Conservation (phyloP, 331 rosid genomes). For the Acacia pycnantha region DNA sequence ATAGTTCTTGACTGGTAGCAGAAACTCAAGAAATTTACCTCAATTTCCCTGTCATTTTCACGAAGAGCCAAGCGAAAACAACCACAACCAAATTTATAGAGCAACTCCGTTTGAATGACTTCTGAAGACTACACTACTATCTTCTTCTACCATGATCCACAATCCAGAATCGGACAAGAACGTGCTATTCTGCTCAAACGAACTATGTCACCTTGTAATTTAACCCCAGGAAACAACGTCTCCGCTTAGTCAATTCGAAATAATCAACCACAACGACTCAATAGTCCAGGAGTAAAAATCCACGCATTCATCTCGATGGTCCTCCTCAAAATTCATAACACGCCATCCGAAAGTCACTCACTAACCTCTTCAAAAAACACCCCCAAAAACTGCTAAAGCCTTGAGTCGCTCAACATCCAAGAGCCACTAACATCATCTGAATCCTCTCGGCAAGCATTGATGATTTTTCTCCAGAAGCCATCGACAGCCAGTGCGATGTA, state of each 20-base stretch:
- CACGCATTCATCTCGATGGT: constrained; percentile 19
- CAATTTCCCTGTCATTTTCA: constrained; percentile 32
- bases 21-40: constrained; percentile 34
- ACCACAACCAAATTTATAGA: constrained; percentile 7
- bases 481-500: too few relatives aligned
- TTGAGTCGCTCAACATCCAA: constrained; percentile 1
- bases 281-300: constrained; percentile 5
- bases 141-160: constrained; percentile 22
- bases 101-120: background rate
- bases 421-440: background rate
- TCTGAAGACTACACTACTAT: constrained; percentile 26
- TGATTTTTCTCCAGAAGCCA: too few relatives aligned
- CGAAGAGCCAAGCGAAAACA: constrained; percentile 25
- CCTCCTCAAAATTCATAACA: constrained; percentile 19
- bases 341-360: background rate
- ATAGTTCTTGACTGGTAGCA: background rate
- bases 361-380: constrained; percentile 10
- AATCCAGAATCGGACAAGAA: background rate
- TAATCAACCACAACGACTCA: constrained; percentile 5
- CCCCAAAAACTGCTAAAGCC: background rate
- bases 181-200: background rate
- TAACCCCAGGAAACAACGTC: background rate
- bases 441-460: too few relatives aligned
- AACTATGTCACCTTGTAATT: background rate
- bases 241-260: constrained; percentile 26